phyloP scores from a whole-genome alignment of 2,329 filamentous ascomycete species.

The Fusarium sacchari region DNA sequence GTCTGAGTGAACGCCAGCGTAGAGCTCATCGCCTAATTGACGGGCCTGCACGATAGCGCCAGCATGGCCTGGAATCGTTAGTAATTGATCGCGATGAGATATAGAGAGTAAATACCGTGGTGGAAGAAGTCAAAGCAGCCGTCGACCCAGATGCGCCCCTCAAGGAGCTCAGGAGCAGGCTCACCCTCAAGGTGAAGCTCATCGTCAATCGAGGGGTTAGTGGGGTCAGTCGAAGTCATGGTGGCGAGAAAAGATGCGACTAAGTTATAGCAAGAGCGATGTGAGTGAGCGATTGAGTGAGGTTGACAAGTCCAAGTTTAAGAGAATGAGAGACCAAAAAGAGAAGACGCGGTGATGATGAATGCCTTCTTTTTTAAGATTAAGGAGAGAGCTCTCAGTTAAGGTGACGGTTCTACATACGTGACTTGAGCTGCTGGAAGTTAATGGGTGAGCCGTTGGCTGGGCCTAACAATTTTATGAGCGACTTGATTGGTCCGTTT shows the following conservation, averaged over 20 bases:
- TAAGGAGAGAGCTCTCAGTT: slow-evolving; percentile 12
- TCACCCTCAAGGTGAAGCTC: slow-evolving; percentile 52
- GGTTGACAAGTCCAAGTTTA: neutral
- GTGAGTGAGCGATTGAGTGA: neutral
- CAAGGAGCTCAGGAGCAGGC: slow-evolving; percentile 64
- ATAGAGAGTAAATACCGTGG: slow-evolving; percentile 69
- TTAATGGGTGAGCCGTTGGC: neutral
- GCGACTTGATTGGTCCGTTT: slow-evolving; percentile 25
- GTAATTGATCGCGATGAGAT: neutral
- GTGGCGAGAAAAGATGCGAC: neutral
- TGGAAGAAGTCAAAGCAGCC: slow-evolving; percentile 99
- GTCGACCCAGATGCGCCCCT: slow-evolving; percentile 93
- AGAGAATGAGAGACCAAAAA: neutral
- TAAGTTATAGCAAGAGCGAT: neutral
- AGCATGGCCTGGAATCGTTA: slow-evolving; percentile 76
- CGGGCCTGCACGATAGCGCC: slow-evolving; percentile 97
- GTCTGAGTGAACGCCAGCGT: slow-evolving; percentile 94
- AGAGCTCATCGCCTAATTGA: slow-evolving; percentile 86
- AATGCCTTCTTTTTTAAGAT: neutral
- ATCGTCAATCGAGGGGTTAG: slow-evolving; percentile 37
- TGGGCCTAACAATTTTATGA: slow-evolving; percentile 31
- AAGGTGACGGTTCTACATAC: slow-evolving; percentile 1
- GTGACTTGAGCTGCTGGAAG: slow-evolving; percentile 28
- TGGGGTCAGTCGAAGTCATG: slow-evolving; percentile 39
- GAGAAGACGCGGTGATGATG: slow-evolving; percentile 10